Evolutionary conservation across 305 asterid species (phyloP).

Genomic region (Fraxinus latifolia): DNA sequence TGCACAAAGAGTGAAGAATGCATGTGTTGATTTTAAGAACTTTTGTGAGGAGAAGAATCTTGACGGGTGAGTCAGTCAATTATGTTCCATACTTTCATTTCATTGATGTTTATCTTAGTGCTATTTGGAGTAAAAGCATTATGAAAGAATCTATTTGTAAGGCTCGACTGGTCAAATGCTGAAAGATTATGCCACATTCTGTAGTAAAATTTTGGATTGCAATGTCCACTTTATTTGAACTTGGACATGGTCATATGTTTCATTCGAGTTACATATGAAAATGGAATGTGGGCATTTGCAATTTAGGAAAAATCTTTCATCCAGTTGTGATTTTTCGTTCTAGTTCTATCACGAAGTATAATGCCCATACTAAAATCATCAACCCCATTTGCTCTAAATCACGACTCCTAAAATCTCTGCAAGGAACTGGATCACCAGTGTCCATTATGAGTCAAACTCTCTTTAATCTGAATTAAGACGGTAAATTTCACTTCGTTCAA

Average conservation of each 20-base stretch:
- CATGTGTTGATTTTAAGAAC: constrained; percentile 50
- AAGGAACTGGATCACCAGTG: not conserved
- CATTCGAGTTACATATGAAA: not conserved
- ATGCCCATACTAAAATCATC: not conserved
- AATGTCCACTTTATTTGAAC: not conserved
- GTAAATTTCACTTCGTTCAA: not conserved
- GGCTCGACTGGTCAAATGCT: not conserved
- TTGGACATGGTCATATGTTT: not conserved
- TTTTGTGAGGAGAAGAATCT: constrained; percentile 57
- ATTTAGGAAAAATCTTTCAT: not conserved
- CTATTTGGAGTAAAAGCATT: not conserved
- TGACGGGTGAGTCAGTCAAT: constrained; percentile 53
- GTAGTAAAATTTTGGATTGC: not conserved
- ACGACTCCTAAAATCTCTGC: not conserved
- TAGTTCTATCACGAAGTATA: not conserved
- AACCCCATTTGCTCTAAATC: not conserved
- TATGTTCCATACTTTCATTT: constrained; percentile 1
- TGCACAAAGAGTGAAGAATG: constrained; percentile 60
- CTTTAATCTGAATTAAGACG: not conserved
- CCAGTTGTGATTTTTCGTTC: not conserved
- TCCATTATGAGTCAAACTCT: not conserved
- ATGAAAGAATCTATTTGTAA: not conserved
- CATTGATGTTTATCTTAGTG: not conserved
- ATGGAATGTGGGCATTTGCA: not conserved
- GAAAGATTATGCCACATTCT: not conserved